phyloP scores from a whole-genome alignment of 495 filamentous ascomycete species.

The Penicillium desertorum region DNA sequence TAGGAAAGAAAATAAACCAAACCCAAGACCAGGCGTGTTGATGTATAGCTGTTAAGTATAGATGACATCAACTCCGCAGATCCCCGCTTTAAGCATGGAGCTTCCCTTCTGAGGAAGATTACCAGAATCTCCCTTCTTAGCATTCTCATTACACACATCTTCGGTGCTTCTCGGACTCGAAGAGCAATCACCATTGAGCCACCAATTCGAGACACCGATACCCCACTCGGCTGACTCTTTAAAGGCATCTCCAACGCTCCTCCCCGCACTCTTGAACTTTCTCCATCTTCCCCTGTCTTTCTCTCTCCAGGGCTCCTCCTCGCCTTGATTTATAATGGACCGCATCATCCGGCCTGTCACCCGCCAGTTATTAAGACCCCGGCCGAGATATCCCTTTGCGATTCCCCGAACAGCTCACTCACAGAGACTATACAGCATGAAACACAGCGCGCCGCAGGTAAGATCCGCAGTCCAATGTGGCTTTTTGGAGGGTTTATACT shows the following conservation, averaged over 20 bases:
- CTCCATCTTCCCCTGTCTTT: conserved; percentile 2
- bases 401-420: conserved; percentile 36
- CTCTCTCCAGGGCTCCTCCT: neutral
- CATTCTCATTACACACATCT: conserved; percentile 9
- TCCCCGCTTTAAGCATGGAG: conserved; percentile 25
- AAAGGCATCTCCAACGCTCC: conserved; percentile 21
- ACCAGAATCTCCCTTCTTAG: neutral
- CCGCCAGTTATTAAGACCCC: conserved; percentile 40
- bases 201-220: conserved; percentile 3
- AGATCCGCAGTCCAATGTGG: conserved; percentile 8
- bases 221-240: conserved; percentile 13
- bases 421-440: conserved; percentile 45
- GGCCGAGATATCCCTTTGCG: conserved; percentile 41
- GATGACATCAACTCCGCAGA: conserved; percentile 28
- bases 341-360: conserved; percentile 40
- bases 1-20: neutral
- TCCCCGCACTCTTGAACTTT: conserved; percentile 15
- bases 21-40: neutral
- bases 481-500: neutral
- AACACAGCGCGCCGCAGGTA: conserved; percentile 44
- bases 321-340: conserved; percentile 35
- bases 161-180: conserved; percentile 32
- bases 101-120: conserved; percentile 27
- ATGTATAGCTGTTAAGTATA: neutral
- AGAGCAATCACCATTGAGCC: conserved; percentile 31